Evolutionary conservation across 1,284 basidiomycete genomes (phyloP).

Genomic region (Ceratobasidium papillatum): DNA sequence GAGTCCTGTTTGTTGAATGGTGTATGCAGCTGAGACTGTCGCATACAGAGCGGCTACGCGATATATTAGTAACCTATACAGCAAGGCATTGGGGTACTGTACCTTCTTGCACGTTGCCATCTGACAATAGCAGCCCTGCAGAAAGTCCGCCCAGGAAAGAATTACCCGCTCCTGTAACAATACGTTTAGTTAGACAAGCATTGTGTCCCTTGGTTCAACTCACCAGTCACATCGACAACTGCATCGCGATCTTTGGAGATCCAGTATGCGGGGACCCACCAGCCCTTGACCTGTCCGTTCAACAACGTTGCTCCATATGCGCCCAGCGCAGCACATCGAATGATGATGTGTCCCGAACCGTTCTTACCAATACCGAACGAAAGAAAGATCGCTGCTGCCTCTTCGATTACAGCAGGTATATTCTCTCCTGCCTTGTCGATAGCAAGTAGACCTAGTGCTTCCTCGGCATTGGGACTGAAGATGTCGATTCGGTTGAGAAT

Average conservation of each 20-base stretch:
- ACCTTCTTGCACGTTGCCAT: conserved; percentile 74
- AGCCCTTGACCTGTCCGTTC: conserved; percentile 53
- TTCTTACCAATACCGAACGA: conserved; percentile 63
- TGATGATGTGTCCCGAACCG: conserved; percentile 68
- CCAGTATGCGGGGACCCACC: conserved; percentile 86
- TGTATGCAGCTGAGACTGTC: conserved; percentile 81
- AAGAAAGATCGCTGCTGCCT: conserved; percentile 67
- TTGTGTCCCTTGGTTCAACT: conserved; percentile 44
- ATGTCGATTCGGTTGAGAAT: conserved; percentile 70
- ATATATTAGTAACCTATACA: neutral
- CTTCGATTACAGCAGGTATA: conserved; percentile 63
- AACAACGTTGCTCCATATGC: conserved; percentile 65
- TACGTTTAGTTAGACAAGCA: neutral
- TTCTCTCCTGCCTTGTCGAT: conserved; percentile 37
- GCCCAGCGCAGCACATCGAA: conserved; percentile 80
- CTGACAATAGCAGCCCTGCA: conserved; percentile 69
- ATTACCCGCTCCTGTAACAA: conserved; percentile 80
- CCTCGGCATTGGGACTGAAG: conserved; percentile 81
- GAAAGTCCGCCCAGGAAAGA: conserved; percentile 84
- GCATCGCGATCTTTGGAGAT: conserved; percentile 53
- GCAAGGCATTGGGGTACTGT: conserved; percentile 9
- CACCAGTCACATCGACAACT: conserved; percentile 86
- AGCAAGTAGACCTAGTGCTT: conserved; percentile 72
- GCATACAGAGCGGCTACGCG: conserved; percentile 73
- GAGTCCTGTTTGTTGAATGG: conserved; percentile 83